Conservation (phyloP, 176 grass and related monocot species). For the Olyra latifolia region DNA sequence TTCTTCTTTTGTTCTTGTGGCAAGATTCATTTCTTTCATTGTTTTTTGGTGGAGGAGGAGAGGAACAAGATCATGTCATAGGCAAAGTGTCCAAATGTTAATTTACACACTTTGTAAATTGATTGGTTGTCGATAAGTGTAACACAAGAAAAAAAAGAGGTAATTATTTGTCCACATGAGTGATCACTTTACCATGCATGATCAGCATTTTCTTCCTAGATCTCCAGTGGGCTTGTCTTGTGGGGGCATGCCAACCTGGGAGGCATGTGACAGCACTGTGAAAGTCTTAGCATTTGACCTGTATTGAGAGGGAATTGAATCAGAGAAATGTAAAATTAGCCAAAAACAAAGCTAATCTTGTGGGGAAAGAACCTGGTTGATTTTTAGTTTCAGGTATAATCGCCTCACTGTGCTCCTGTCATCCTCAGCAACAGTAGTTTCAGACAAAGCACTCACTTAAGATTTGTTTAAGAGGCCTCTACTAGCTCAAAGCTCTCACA, state of each 20-base stretch:
- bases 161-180: conserved; percentile 39
- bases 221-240: not conserved
- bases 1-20: conserved; percentile 3
- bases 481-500: conserved; percentile 14
- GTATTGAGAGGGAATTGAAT: not conserved
- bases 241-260: not conserved
- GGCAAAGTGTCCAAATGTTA: conserved; percentile 39
- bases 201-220: not conserved
- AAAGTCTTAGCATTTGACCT: not conserved
- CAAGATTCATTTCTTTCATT: conserved; percentile 42
- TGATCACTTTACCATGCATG: not conserved
- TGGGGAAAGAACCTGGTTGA: not conserved
- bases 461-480: not conserved
- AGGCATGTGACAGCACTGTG: not conserved
- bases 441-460: not conserved
- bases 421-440: conserved; percentile 13
- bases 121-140: conserved; percentile 30
- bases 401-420: not conserved
- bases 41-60: not conserved
- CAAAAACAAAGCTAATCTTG: not conserved
- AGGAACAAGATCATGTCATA: conserved; percentile 34
- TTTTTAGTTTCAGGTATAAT: not conserved
- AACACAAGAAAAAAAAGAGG: not conserved
- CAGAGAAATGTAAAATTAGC: not conserved
- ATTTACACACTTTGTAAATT: conserved; percentile 49